Percentiles rank a stretch among this genome's conserved stretches.
Evolutionary conservation across 106 monocot species (phyloP).

Genomic region (Amphibolis antarctica): DNA sequence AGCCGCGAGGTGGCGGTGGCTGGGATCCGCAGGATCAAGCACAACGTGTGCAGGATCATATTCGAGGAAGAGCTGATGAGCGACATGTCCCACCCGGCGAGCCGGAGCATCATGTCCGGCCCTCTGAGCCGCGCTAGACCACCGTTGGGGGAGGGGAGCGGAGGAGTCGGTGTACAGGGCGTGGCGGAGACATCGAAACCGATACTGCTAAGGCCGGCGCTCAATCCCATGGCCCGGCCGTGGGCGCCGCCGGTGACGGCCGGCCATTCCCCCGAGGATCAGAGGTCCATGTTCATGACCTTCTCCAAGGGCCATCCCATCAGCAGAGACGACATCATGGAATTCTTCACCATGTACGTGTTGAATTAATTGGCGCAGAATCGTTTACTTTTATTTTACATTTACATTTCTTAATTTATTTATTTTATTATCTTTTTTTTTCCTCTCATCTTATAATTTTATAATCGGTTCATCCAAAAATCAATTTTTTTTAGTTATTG

Average conservation of each 20-base stretch:
- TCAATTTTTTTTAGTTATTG: no score
- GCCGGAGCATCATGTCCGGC: background rate
- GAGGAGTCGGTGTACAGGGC: background rate
- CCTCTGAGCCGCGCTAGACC: background rate
- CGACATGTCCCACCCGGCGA: background rate
- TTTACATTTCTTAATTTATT: background rate
- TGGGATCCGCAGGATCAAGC: background rate
- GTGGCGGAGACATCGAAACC: background rate
- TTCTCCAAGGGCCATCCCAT: conserved; percentile 20
- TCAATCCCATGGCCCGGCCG: conserved; percentile 8
- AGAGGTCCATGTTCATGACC: conserved; percentile 19
- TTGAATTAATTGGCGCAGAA: background rate
- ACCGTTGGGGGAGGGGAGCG: conserved; percentile 2
- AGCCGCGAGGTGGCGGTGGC: conserved; percentile 5
- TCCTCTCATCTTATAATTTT: no score
- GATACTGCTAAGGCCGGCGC: background rate
- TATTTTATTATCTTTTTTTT: background rate
- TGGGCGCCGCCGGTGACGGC: background rate
- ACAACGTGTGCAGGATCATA: conserved; percentile 8
- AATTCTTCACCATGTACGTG: conserved; percentile 15
- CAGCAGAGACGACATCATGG: conserved; percentile 7
- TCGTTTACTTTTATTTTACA: background rate
- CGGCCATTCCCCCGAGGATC: conserved; percentile 2
- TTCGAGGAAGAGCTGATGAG: conserved; percentile 7
- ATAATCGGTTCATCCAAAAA: no score